Evolutionary conservation across 805 yeast species (phyloP).

Genomic region (Candida maris): DNA sequence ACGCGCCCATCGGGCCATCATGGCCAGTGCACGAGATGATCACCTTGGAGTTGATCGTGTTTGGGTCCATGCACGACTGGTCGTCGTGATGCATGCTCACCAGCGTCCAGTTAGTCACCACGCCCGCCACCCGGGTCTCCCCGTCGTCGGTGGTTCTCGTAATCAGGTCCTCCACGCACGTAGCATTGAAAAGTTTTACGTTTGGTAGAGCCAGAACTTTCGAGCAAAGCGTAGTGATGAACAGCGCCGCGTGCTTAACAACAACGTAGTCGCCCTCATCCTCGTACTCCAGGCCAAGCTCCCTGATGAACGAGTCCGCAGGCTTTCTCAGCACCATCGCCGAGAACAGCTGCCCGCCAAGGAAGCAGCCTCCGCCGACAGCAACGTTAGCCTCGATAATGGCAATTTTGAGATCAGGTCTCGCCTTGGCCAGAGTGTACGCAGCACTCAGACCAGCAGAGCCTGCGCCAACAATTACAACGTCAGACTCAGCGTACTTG

Average conservation of each 20-base stretch:
- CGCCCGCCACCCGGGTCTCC: slow-evolving; percentile 68
- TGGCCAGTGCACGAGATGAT: slow-evolving; percentile 75
- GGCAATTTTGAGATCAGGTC: slow-evolving; percentile 74
- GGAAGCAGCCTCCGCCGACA: slow-evolving; percentile 79
- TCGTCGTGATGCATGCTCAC: slow-evolving; percentile 72
- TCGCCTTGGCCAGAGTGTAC: slow-evolving; percentile 64
- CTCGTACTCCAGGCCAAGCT: slow-evolving; percentile 61
- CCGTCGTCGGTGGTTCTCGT: slow-evolving; percentile 64
- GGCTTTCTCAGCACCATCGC: slow-evolving; percentile 82
- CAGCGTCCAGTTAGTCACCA: slow-evolving; percentile 79
- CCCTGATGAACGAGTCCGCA: slow-evolving; percentile 65
- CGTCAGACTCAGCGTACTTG: slow-evolving; percentile 70
- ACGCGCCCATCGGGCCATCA: slow-evolving; percentile 82
- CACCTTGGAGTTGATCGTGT: slow-evolving; percentile 63
- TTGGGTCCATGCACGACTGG: slow-evolving; percentile 81
- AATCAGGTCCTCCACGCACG: slow-evolving; percentile 76
- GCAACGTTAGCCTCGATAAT: slow-evolving; percentile 72
- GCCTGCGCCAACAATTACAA: slow-evolving; percentile 76
- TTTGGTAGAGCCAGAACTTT: slow-evolving; percentile 69
- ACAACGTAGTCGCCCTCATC: slow-evolving; percentile 81
- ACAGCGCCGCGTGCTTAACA: slow-evolving; percentile 75
- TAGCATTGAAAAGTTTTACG: slow-evolving; percentile 73
- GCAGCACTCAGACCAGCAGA: slow-evolving; percentile 76
- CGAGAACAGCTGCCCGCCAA: slow-evolving; percentile 72
- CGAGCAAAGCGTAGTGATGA: slow-evolving; percentile 67